phyloP scores from a whole-genome alignment of 1,139 yeast genomes.

The Kodamaea anthophila region DNA sequence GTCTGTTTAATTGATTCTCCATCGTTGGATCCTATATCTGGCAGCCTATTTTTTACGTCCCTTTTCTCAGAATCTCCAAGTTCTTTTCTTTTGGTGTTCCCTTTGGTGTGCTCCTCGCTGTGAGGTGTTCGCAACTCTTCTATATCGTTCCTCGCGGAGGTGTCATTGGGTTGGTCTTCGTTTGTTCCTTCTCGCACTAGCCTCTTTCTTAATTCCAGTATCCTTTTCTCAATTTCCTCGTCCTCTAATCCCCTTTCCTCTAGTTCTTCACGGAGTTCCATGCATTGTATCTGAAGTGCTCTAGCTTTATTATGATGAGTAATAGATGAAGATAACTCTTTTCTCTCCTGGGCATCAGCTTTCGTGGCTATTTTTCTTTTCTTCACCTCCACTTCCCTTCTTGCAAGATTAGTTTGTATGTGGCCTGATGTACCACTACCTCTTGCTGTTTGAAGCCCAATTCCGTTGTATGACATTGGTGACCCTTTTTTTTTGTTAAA shows the following conservation, averaged over 20 bases:
- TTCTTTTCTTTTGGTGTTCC: no score
- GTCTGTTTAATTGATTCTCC: no score
- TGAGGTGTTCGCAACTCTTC: no score
- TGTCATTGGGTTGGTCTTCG: no score
- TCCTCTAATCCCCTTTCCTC: conserved; percentile 44
- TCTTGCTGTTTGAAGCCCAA: conserved; percentile 58
- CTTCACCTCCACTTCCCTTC: conserved; percentile 25
- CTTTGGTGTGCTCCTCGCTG: no score
- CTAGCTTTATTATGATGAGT: conserved; percentile 43
- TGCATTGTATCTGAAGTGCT: conserved; percentile 46
- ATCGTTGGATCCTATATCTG: no score
- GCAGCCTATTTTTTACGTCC: no score
- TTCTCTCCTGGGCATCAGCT: conserved; percentile 13
- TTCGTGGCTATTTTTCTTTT: conserved; percentile 9
- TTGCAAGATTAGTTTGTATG: conserved; percentile 47
- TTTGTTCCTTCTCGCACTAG: no score
- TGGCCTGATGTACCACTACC: conserved; percentile 75
- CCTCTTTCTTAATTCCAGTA: conserved; percentile 19
- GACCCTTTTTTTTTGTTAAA: no score
- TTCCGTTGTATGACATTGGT: conserved; percentile 69
- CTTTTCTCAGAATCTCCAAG: no score
- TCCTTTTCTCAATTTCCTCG: conserved; percentile 18
- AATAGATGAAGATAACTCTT: conserved; percentile 25
- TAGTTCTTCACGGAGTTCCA: conserved; percentile 48
- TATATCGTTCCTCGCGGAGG: no score